Base-by-base conservation (phyloP, 805 yeast genomes). In the Lipomyces sp. region DNA sequence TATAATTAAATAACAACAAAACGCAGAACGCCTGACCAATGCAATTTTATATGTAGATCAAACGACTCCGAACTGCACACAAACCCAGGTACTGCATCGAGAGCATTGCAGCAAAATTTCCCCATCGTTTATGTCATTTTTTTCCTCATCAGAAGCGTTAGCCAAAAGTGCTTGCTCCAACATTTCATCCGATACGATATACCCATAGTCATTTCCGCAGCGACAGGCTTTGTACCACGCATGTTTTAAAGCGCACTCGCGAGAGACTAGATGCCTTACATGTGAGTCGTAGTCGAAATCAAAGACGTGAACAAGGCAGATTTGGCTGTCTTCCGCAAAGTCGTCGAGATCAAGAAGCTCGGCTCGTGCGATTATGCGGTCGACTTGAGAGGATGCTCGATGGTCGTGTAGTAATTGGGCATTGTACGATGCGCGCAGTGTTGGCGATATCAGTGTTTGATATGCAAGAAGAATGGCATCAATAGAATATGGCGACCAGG, bases 21-120 rank as follows among this genome's bases (percentile, higher is more conserved):
- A 13, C 18, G 14, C 28, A 14, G 22, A n/a, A 37, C 28, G 40
- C 40, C 24, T 19, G 29, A 37, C 28, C 11, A 22, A 23, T 8
- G 22, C n/a, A n/a, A n/a, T n/a, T n/a, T n/a, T n/a, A n/a, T n/a
- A n/a, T n/a, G n/a, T n/a, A 37, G n/a, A 22, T 21, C 28, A 37
- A 16, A 37, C n/a, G 29, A 26, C 29, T 6, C 29, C 10, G 62
- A 83, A 86, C 57, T 74, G 75, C 1, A 90, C 89, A 45, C 80
- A 80, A 23, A 90, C 67, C 96, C 96, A 90, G 29, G 89, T 64
- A 65, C 95, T 86, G 66, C 98, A 90, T 29, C 84, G 81, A 10
- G 70, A 64, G 64, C 98, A 91, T 62, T 89, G 96, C 0, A 86
- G 79, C 23, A 86, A 73, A 1, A 90, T 74, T 55, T 83, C 84